Evolutionary conservation across 345 rosid species (phyloP).

Genomic region (Leavenworthia alabamica): DNA sequence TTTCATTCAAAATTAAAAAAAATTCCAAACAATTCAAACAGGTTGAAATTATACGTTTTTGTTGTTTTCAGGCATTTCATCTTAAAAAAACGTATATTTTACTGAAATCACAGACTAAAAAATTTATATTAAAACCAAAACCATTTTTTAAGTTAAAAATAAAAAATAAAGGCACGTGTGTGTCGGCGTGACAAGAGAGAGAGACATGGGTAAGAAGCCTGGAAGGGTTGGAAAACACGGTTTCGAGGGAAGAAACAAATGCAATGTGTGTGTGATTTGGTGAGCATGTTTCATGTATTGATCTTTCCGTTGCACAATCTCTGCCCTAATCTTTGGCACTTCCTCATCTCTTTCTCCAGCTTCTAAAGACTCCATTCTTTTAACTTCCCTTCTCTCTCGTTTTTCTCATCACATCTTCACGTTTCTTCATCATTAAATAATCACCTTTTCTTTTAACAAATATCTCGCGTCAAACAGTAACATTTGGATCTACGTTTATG

Average conservation of each 20-base stretch:
- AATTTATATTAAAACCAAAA: background rate
- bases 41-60: no score
- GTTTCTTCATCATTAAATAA: background rate
- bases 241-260: slow-evolving; percentile 23
- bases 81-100: background rate
- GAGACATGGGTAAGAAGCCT: slow-evolving; percentile 10
- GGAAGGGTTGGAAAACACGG: slow-evolving; percentile 23
- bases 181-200: slow-evolving; percentile 25
- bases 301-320: slow-evolving; percentile 38
- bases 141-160: background rate
- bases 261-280: slow-evolving; percentile 26
- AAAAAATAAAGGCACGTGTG: background rate
- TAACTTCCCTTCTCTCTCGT: background rate
- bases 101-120: background rate
- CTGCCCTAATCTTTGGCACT: slow-evolving; percentile 38
- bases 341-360: slow-evolving; percentile 5
- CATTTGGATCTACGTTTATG: slow-evolving; percentile 6
- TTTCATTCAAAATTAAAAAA: background rate
- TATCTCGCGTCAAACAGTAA: background rate
- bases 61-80: background rate
- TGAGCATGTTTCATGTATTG: slow-evolving; percentile 28
- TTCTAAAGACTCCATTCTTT: slow-evolving; percentile 1
- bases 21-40: no score
- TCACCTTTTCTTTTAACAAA: background rate
- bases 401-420: slow-evolving; percentile 8